phyloP scores from a whole-genome alignment of 768 basidiomycete species.

The Galerina marginata region DNA sequence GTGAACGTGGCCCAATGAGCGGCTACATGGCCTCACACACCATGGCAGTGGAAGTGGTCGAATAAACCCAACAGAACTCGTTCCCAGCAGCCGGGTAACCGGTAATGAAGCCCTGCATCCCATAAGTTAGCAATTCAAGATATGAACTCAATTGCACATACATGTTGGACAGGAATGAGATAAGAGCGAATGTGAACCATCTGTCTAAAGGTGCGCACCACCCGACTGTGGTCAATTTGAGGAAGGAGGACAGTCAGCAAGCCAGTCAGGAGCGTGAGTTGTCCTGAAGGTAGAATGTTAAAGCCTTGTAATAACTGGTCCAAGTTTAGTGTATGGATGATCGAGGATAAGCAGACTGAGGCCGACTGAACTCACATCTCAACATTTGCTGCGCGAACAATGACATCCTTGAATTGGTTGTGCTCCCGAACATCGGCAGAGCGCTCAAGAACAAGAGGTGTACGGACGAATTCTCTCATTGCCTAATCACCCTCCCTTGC shows the following conservation, averaged over 20 bases:
- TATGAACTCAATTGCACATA: conserved; percentile 39
- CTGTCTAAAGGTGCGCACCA: conserved; percentile 94
- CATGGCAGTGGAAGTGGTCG: too few relatives aligned
- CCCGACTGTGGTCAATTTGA: conserved; percentile 93
- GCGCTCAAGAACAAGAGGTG: conserved; percentile 63
- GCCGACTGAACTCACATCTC: conserved; percentile 73
- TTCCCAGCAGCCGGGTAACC: too few relatives aligned
- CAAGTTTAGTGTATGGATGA: conserved; percentile 10
- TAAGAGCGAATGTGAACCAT: conserved; percentile 96
- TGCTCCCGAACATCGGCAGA: conserved; percentile 99
- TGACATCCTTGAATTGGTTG: conserved; percentile 98
- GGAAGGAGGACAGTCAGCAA: conserved; percentile 90
- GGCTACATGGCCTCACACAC: too few relatives aligned
- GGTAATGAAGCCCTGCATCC: conserved; percentile 38
- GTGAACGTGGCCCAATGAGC: too few relatives aligned
- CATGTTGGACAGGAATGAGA: conserved; percentile 95
- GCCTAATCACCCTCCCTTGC: conserved; percentile 52
- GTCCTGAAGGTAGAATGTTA: conserved; percentile 93
- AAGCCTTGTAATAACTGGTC: conserved; percentile 88
- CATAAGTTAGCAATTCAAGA: conserved; percentile 1
- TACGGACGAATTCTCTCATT: background rate
- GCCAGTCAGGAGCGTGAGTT: conserved; percentile 92
- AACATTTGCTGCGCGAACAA: conserved; percentile 95
- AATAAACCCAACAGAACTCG: too few relatives aligned
- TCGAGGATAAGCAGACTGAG: background rate